Base-by-base conservation (phyloP, 2,329 filamentous ascomycete genomes). In the Ilyonectria destructans region DNA sequence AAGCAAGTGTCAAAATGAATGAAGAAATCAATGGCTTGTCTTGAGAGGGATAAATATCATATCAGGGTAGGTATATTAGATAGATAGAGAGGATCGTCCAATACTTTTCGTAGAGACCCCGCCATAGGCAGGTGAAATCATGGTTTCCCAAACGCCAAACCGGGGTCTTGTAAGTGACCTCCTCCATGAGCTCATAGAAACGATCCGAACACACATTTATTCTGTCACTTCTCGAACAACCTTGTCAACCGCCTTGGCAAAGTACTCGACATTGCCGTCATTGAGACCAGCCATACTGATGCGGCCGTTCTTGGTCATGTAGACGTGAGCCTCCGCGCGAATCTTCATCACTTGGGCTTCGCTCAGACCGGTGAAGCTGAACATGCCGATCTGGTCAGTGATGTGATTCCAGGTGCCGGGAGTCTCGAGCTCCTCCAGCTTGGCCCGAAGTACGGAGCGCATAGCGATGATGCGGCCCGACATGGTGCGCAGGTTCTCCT, bases 221-320 rank as follows among this genome's bases (percentile, higher is more conserved):
- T 58, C 58, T 70, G 74, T 70, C 8, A 69, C 68, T 37, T 78
- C 78, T 35, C 74, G 75, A 26, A 98, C 94, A 35, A 96, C 93
- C 81, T 92, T 92, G 80, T 98, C 92, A 13, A 98, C 89, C 1
- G 96, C 94, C 82, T 93, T 91, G 55, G 95, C 96, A 77, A 98
- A 93, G 84, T 98, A 97, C 62, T 97, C 94, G 67, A 98, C 87
- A 80, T 98, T 99, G 77, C 91, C 85, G 29, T 93, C 93, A 82
- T 98, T 98, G 73, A 98, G 85, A n/a, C 96, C 96, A 6, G 96
- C 96, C 96, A 99, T 98, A 80, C 93, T 97, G 83, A 98, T 97
- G 56, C 96, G 92, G 23, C 96, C 96, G 79, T 99, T 99, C 89
- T 98, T 98, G 73, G 96, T 98, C 89, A 96, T 95, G 84, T 96